A percentile compares a stretch with the other conserved stretches of the same genome.
Evolutionary conservation across 2,329 filamentous ascomycete species (phyloP).

Genomic region (Plectosphaerella plurivora): DNA sequence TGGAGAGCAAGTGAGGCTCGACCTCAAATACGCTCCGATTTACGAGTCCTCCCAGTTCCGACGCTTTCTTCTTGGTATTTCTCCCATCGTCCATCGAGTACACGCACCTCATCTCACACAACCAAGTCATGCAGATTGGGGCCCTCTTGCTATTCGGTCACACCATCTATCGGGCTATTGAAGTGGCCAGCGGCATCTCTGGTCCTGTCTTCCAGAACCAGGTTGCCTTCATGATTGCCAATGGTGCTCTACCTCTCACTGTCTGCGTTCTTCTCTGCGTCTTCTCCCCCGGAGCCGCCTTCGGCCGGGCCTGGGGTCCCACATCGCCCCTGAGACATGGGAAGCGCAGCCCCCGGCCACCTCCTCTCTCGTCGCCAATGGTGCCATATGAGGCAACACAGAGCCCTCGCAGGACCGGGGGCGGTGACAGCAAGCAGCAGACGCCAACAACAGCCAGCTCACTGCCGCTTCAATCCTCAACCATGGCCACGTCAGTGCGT

Average conservation of each 20-base stretch:
- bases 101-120: neutral
- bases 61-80: slow-evolving; percentile 38
- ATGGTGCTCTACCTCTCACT: slow-evolving; percentile 34
- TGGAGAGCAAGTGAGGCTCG: slow-evolving; percentile 29
- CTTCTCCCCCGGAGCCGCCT: slow-evolving; percentile 32
- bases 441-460: neutral
- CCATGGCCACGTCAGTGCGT: slow-evolving; percentile 1
- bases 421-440: neutral
- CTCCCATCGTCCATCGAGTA: no score
- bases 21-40: slow-evolving; percentile 30
- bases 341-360: slow-evolving; percentile 2
- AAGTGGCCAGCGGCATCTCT: slow-evolving; percentile 29
- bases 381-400: slow-evolving; percentile 3
- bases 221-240: slow-evolving; percentile 30
- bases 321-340: slow-evolving; percentile 25
- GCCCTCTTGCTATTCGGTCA: slow-evolving; percentile 32
- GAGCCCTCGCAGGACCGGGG: neutral
- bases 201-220: slow-evolving; percentile 32
- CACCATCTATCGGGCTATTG: slow-evolving; percentile 34
- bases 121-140: slow-evolving; percentile 30
- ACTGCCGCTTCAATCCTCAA: slow-evolving; percentile 1
- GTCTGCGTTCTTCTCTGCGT: slow-evolving; percentile 27
- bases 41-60: slow-evolving; percentile 39
- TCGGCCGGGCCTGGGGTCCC: slow-evolving; percentile 32
- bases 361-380: slow-evolving; percentile 7